phyloP scores from a whole-genome alignment of 2,329 filamentous ascomycete genomes.

The Massarina eburnea region DNA sequence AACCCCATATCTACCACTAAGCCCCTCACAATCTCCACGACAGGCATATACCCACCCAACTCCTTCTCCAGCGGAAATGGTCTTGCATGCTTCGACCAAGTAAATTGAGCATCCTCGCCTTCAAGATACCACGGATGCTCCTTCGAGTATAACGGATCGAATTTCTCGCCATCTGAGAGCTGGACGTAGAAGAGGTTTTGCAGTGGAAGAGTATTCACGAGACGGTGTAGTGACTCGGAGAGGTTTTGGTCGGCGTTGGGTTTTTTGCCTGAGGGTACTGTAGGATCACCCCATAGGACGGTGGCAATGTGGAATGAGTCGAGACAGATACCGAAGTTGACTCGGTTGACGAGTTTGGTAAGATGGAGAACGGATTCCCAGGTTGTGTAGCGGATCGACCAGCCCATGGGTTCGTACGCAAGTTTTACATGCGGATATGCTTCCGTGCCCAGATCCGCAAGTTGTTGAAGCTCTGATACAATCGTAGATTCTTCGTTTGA shows the following conservation, averaged over 20 bases:
- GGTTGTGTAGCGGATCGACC: constrained; percentile 65
- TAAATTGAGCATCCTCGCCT: constrained; percentile 6
- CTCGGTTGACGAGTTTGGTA: constrained; percentile 61
- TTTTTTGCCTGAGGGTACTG: constrained; percentile 6
- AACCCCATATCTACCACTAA: constrained; percentile 9
- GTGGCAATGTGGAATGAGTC: constrained; percentile 70
- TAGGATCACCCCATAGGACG: constrained; percentile 16
- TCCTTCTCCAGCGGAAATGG: constrained; percentile 13
- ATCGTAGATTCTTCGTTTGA: no score
- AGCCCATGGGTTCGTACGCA: constrained; percentile 71
- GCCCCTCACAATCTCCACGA: constrained; percentile 6
- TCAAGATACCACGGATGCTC: constrained; percentile 10
- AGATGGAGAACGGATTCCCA: constrained; percentile 72
- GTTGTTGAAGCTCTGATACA: no score
- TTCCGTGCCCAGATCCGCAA: no score
- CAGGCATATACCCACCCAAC: constrained; percentile 12
- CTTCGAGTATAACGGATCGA: constrained; percentile 5
- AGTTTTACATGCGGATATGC: constrained; percentile 34
- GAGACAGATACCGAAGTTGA: constrained; percentile 73
- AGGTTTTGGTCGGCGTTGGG: constrained; percentile 9
- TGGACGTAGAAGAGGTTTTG: constrained; percentile 11
- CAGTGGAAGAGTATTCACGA: constrained; percentile 4
- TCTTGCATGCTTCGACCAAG: constrained; percentile 13
- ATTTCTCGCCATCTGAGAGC: constrained; percentile 11
- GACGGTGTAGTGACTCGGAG: background rate